Conservation (phyloP, 805 yeast genomes). For the Komagataella pseudopastoris region DNA sequence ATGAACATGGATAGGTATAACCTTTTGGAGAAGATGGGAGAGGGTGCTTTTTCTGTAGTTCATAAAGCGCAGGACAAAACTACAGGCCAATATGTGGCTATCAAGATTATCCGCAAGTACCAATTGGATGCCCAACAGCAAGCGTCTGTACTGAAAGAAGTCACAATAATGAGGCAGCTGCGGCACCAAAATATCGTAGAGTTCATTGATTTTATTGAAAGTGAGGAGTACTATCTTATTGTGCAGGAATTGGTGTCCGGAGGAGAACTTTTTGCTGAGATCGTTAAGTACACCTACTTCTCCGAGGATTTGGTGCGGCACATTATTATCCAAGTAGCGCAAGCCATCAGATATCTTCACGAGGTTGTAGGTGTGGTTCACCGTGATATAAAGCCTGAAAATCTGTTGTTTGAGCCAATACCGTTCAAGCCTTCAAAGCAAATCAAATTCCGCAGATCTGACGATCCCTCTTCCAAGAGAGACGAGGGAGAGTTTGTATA, state of each 20-base stretch:
- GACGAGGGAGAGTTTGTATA: slow-evolving; percentile 83
- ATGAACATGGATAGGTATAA: slow-evolving; percentile 22
- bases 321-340: slow-evolving; percentile 47
- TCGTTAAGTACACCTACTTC: slow-evolving; percentile 53
- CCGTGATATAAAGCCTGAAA: slow-evolving; percentile 76
- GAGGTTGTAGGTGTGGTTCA: slow-evolving; percentile 68
- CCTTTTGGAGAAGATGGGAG: slow-evolving; percentile 36
- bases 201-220: slow-evolving; percentile 54
- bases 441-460: slow-evolving; percentile 38
- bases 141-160: slow-evolving; percentile 69
- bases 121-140: slow-evolving; percentile 49
- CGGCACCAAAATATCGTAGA: slow-evolving; percentile 51
- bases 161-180: slow-evolving; percentile 57
- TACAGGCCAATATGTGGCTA: slow-evolving; percentile 30
- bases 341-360: slow-evolving; percentile 57
- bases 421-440: slow-evolving; percentile 28
- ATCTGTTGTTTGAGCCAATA: slow-evolving; percentile 51
- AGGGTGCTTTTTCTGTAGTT: slow-evolving; percentile 48
- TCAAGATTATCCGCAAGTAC: slow-evolving; percentile 53
- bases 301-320: slow-evolving; percentile 54
- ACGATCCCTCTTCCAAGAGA: slow-evolving; percentile 52
- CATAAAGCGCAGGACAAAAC: slow-evolving; percentile 29
- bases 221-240: slow-evolving; percentile 46
- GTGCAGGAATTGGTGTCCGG: slow-evolving; percentile 66
- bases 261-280: slow-evolving; percentile 63